Evolutionary conservation across 2,329 filamentous ascomycete genomes (phyloP).

Genomic region (Diaporthe vexans): DNA sequence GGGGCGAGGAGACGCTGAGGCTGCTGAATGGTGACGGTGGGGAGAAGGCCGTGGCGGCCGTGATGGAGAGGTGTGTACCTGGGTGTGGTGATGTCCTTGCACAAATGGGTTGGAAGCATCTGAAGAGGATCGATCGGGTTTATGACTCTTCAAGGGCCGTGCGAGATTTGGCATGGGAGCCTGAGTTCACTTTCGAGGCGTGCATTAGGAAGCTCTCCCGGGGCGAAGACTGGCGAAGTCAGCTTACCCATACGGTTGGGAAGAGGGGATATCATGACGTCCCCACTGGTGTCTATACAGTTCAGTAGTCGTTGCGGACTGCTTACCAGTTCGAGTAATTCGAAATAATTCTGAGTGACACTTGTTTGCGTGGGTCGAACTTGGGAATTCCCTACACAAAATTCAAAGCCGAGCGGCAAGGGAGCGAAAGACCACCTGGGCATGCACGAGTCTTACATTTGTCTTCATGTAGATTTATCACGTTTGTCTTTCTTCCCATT

Average conservation of each 20-base stretch:
- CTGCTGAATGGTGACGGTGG: slow-evolving; percentile 52
- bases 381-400: background rate
- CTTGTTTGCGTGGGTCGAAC: background rate
- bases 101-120: slow-evolving; percentile 53
- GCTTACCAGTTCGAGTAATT: too few species aligned
- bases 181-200: slow-evolving; percentile 56
- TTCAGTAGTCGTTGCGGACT: background rate
- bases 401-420: background rate
- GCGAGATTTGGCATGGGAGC: slow-evolving; percentile 58
- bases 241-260: slow-evolving; percentile 55
- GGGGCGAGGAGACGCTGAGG: slow-evolving; percentile 49
- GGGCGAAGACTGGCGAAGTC: slow-evolving; percentile 57
- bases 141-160: slow-evolving; percentile 60
- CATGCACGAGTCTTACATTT: too few species aligned
- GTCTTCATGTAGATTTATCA: too few species aligned
- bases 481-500: too few species aligned
- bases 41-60: slow-evolving; percentile 47
- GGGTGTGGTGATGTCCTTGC: slow-evolving; percentile 50
- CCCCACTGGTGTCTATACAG: slow-evolving; percentile 60
- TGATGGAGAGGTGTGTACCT: slow-evolving; percentile 44
- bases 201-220: slow-evolving; percentile 51
- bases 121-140: slow-evolving; percentile 58
- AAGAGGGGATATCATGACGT: slow-evolving; percentile 60
- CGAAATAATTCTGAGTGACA: background rate
- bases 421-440: too few species aligned